phyloP scores from a whole-genome alignment of 495 filamentous ascomycete species.

The Penicillium dipodomyicola region DNA sequence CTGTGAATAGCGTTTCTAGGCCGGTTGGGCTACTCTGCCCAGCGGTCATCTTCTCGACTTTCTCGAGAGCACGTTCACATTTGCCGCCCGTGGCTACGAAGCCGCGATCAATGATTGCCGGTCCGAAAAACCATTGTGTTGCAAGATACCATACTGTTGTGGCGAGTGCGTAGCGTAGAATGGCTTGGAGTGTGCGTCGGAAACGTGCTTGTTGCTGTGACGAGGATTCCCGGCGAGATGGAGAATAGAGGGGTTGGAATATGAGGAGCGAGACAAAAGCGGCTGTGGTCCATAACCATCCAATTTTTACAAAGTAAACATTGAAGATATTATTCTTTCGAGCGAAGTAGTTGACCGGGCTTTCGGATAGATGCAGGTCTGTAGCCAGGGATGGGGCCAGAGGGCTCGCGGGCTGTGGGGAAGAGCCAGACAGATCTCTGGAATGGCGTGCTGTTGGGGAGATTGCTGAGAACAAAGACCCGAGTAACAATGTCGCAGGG shows the following conservation, averaged over 20 bases:
- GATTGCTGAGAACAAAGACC: conserved; percentile 74
- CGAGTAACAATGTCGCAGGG: conserved; percentile 71
- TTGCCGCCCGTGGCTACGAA: conserved; percentile 80
- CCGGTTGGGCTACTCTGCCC: conserved; percentile 27
- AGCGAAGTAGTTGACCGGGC: conserved; percentile 77
- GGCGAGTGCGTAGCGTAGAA: conserved; percentile 64
- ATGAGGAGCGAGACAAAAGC: conserved; percentile 62
- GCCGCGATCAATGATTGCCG: conserved; percentile 80
- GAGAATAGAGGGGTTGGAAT: conserved; percentile 52
- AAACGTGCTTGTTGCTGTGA: conserved; percentile 25
- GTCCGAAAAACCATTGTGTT: conserved; percentile 96
- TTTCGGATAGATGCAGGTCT: conserved; percentile 32
- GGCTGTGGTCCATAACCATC: conserved; percentile 84
- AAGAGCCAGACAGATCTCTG: conserved; percentile 20
- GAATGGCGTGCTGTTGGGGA: conserved; percentile 59
- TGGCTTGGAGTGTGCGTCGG: conserved; percentile 44
- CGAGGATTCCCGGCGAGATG: conserved; percentile 18
- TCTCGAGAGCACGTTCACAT: conserved; percentile 54
- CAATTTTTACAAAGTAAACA: conserved; percentile 85
- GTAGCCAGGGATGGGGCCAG: conserved; percentile 54
- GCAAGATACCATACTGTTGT: conserved; percentile 73
- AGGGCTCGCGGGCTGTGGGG: conserved; percentile 54
- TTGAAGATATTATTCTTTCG: conserved; percentile 91
- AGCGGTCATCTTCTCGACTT: conserved; percentile 22
- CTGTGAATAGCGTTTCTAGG: conserved; percentile 58